Percentiles rank a stretch among this genome's conserved stretches.
These are phyloP conservation scores for Alternaria postmessia DNA, from an alignment of 2,329 filamentous ascomycete genomes.

Conservation along the genomic window DNA sequence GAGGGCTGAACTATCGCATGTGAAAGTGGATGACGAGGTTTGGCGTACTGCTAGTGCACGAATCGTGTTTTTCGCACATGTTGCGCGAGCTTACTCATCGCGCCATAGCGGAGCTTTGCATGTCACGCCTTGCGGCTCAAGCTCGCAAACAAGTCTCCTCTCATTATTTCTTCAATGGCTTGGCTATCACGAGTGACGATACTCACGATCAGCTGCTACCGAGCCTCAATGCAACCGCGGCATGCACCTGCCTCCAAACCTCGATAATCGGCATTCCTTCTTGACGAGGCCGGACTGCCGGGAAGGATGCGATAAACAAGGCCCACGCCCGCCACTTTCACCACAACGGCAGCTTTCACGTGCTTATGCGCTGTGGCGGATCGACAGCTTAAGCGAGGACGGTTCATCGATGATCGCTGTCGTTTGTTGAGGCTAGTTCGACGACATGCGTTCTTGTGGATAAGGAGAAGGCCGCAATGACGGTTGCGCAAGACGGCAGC, in stretches of 20 bases:
- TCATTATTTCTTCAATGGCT: conserved; percentile 1
- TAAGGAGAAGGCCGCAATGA: not conserved
- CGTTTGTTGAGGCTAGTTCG: conserved; percentile 27
- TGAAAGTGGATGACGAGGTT: conserved; percentile 25
- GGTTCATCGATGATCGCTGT: conserved; percentile 17
- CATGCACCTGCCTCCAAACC: conserved; percentile 8
- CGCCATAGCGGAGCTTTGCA: not conserved
- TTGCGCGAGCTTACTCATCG: conserved; percentile 19
- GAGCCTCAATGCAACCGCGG: conserved; percentile 20
- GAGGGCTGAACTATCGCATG: conserved; percentile 20
- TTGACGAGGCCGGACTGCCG: conserved; percentile 7
- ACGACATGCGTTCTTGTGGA: conserved; percentile 19
- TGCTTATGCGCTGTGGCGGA: conserved; percentile 23
- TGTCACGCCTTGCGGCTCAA: conserved; percentile 21
- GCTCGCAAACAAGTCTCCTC: not conserved
- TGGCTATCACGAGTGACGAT: conserved; percentile 7
- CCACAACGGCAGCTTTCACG: conserved; percentile 22
- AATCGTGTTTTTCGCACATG: conserved; percentile 16
- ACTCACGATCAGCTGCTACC: conserved; percentile 17
- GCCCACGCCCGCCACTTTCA: conserved; percentile 16
- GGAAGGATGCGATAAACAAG: conserved; percentile 13
- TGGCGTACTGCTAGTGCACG: conserved; percentile 6
- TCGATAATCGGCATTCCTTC: conserved; percentile 17
- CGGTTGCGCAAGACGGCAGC: not conserved
- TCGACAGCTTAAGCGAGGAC: conserved; percentile 19